Conservation (phyloP, 768 basidiomycete genomes). For the Termitomyces sp. region DNA sequence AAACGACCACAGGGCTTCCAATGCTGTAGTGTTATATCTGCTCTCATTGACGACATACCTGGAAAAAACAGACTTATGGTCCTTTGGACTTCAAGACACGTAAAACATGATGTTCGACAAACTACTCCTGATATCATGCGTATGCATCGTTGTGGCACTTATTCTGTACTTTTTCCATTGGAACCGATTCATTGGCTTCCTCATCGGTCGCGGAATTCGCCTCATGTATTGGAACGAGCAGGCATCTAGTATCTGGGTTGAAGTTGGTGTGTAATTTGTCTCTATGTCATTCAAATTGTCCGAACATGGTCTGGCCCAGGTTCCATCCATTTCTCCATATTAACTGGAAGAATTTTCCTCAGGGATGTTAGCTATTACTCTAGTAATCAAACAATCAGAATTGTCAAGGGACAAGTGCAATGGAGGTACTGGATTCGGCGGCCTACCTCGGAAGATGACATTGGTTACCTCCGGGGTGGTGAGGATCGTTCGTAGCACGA, state of each 20-base stretch:
- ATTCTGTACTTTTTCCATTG: slow-evolving; percentile 87
- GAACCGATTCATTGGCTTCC: slow-evolving; percentile 76
- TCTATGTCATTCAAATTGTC: not conserved
- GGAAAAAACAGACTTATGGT: not conserved
- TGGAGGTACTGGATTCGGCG: slow-evolving; percentile 94
- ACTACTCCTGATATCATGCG: slow-evolving; percentile 61
- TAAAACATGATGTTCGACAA: slow-evolving; percentile 48
- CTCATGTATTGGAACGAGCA: slow-evolving; percentile 76
- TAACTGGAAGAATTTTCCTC: slow-evolving; percentile 84
- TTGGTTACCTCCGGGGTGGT: slow-evolving; percentile 43
- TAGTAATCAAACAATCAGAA: slow-evolving; percentile 83
- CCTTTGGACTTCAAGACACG: not conserved
- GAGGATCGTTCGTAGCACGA: slow-evolving; percentile 47
- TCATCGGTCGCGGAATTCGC: slow-evolving; percentile 65
- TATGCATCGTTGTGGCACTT: slow-evolving; percentile 51
- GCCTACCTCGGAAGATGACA: slow-evolving; percentile 73
- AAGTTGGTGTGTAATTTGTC: slow-evolving; percentile 55
- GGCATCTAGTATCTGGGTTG: slow-evolving; percentile 77
- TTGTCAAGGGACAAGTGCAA: slow-evolving; percentile 81
- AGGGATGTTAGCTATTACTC: slow-evolving; percentile 90
- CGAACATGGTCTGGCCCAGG: slow-evolving; percentile 39
- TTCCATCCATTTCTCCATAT: slow-evolving; percentile 86
- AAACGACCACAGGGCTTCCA: not conserved
- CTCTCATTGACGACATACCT: not conserved
- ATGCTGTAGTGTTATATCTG: not conserved